Evolutionary conservation across 768 basidiomycete genomes (phyloP).

Genomic region (Filobasidium floriforme): DNA sequence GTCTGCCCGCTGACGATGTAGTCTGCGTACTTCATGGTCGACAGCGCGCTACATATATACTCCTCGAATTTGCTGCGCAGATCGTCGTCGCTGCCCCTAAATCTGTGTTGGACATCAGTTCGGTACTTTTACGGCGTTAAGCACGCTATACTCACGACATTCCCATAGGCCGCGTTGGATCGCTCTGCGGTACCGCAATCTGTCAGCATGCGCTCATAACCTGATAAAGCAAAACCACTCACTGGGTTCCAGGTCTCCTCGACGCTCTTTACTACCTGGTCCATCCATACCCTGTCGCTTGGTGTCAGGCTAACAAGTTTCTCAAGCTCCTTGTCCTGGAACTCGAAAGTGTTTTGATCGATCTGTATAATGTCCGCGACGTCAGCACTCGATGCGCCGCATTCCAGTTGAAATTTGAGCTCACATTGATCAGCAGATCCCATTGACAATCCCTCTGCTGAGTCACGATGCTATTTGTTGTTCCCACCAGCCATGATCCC

Average conservation of each 20-base stretch:
- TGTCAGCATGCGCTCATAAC: no score
- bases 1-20: conserved; percentile 62
- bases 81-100: conserved; percentile 94
- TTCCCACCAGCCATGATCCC: conserved; percentile 68
- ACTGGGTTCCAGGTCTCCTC: conserved; percentile 41
- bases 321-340: conserved; percentile 73
- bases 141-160: conserved; percentile 56
- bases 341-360: conserved; percentile 78
- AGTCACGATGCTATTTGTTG: conserved; percentile 89
- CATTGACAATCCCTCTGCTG: conserved; percentile 72
- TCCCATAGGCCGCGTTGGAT: conserved; percentile 53
- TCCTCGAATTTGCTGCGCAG: conserved; percentile 88
- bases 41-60: conserved; percentile 78
- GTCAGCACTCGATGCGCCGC: no score
- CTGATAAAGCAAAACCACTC: no score
- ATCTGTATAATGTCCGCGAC: conserved; percentile 58
- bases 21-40: conserved; percentile 82
- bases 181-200: conserved; percentile 51
- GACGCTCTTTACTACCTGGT: conserved; percentile 53
- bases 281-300: conserved; percentile 96
- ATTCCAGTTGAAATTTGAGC: conserved; percentile 23
- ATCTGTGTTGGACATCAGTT: conserved; percentile 49
- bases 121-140: no score
- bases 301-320: conserved; percentile 71
- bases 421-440: conserved; percentile 80